Base-by-base conservation (phyloP, 2,329 filamentous ascomycete species). In the Xylariaceae sp. region DNA sequence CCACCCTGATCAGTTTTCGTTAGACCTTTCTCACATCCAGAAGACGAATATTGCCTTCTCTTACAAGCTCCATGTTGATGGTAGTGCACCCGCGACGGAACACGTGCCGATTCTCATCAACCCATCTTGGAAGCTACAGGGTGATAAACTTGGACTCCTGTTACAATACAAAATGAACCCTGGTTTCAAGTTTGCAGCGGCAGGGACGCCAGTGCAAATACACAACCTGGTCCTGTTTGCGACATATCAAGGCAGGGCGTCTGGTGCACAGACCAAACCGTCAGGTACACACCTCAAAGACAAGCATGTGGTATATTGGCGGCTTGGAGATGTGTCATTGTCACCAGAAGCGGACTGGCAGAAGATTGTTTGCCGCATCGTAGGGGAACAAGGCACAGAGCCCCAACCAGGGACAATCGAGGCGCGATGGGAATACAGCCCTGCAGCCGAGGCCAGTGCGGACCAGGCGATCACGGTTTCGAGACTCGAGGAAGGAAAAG, bases 151-250 rank as follows among this genome's bases (percentile, higher is more conserved):
- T n/a, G 91, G 87, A 33, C 80, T 94, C 33, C 80, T 96, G 43
- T 72, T 97, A 29, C 82, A 86, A 60, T 97, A 96, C 68, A 82
- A 83, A 5, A 76, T 93, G 14, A 95, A 96, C 65, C 86, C 89
- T 0, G 70, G 74, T 1, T 89, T 63, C 53, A 72, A 69, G 39
- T 69, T 73, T 19, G 40, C 59, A 52, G 3, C 52, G 61, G 2
- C 61, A 53, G 19, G 68, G 69, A 2, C 66, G 70, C 53, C 72
- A 58, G 61, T 88, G 32, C 78, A 71, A 2, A 66, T 90, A 33
- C 85, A 83, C 57, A 95, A 95, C 57, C 75, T 96, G 20, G 76
- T 86, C 5, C 73, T 94, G 21, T 75, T 88, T 14, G 80, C 85
- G 22, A 81, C 79, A 1, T 85, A 94, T 54, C 83, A 88, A 35